Conservation (phyloP, 1,139 yeast genomes). For the Magnusiomyces suaveolens region DNA sequence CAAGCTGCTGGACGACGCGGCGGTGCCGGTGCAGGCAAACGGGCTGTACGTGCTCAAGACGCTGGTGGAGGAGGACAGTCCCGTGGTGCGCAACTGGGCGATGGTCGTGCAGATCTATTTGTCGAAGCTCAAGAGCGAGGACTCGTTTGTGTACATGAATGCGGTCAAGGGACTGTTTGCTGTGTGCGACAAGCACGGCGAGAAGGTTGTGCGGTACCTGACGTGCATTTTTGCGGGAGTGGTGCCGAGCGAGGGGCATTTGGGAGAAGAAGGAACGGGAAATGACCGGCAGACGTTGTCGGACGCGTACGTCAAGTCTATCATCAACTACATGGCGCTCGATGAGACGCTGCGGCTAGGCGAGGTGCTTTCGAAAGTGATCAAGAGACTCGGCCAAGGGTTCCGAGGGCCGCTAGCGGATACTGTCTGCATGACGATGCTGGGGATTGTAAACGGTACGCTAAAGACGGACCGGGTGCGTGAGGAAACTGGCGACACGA, state of each 20-base stretch:
- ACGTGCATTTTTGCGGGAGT: conserved; percentile 30
- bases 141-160: conserved; percentile 78
- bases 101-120: conserved; percentile 55
- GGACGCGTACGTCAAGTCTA: neutral
- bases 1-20: conserved; percentile 59
- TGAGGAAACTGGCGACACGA: neutral
- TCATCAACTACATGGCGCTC: conserved; percentile 22
- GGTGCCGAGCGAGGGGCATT: conserved; percentile 23
- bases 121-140: conserved; percentile 60
- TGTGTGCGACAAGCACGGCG: conserved; percentile 39
- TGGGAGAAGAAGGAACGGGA: neutral
- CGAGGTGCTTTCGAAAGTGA: conserved; percentile 59
- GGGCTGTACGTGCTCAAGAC: conserved; percentile 62
- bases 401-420: conserved; percentile 38
- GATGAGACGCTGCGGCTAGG: conserved; percentile 71
- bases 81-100: conserved; percentile 28
- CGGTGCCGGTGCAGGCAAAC: conserved; percentile 78
- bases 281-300: neutral
- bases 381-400: conserved; percentile 42
- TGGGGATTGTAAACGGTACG: conserved; percentile 29
- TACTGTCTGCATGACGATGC: conserved; percentile 23
- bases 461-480: conserved; percentile 35
- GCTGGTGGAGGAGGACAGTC: conserved; percentile 38
- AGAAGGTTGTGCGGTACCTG: conserved; percentile 36
- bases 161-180: conserved; percentile 68